A percentile compares a stretch with the other conserved stretches of the same genome.
phyloP scores from a whole-genome alignment of 2,329 filamentous ascomycete genomes.

The Cercospora nicotianae region DNA sequence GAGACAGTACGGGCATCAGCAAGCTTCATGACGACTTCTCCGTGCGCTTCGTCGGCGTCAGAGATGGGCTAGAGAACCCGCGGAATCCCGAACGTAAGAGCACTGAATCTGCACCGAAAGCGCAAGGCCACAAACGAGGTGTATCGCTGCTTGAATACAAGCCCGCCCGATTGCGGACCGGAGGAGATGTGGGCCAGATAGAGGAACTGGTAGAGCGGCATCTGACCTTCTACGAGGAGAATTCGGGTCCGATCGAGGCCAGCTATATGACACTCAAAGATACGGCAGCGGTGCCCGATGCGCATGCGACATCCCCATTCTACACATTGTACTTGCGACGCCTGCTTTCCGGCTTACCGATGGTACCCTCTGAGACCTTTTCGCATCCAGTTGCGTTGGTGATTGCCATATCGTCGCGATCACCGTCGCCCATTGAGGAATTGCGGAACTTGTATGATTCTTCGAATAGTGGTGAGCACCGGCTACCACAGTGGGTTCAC shows the following conservation, averaged over 20 bases:
- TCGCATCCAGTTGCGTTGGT: slow-evolving; percentile 91
- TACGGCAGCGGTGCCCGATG: slow-evolving; percentile 17
- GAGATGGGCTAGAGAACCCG: slow-evolving; percentile 50
- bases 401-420: slow-evolving; percentile 91
- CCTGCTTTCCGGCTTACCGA: slow-evolving; percentile 73
- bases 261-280: slow-evolving; percentile 47
- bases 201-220: slow-evolving; percentile 80
- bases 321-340: slow-evolving; percentile 83
- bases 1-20: slow-evolving; percentile 85
- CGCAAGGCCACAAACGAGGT: slow-evolving; percentile 5
- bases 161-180: slow-evolving; percentile 45
- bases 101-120: slow-evolving; percentile 38
- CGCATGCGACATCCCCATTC: slow-evolving; percentile 54
- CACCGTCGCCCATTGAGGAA: slow-evolving; percentile 79
- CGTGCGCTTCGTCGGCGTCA: slow-evolving; percentile 77
- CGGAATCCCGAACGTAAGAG: slow-evolving; percentile 39
- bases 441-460: slow-evolving; percentile 79
- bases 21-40: slow-evolving; percentile 86
- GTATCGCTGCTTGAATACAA: slow-evolving; percentile 37
- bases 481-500: slow-evolving; percentile 81
- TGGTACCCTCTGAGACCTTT: slow-evolving; percentile 88
- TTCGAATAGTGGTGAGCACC: slow-evolving; percentile 73
- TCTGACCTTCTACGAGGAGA: slow-evolving; percentile 69
- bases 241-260: slow-evolving; percentile 39
- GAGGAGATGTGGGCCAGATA: slow-evolving; percentile 64